Evolutionary conservation across 495 filamentous ascomycete genomes (phyloP), one percentile per base, ranked within the genome.

Genomic region (Polyplosphaeria fusca): DNA sequence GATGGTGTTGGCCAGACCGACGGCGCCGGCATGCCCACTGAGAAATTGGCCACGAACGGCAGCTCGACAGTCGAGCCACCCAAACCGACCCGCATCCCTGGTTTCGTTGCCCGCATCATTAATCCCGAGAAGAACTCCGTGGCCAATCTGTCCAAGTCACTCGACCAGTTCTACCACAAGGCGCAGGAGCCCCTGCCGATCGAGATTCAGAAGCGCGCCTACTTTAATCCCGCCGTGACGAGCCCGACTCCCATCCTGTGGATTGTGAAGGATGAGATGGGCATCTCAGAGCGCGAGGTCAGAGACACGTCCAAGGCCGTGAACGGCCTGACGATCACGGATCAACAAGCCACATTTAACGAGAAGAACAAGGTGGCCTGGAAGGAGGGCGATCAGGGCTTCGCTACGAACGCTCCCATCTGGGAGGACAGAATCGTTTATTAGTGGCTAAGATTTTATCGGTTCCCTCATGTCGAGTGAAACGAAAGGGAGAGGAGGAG

Each of bases 71-170:
- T 52, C 20, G 25, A 25, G 2, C 45, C 43, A 11, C 59, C 59
- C 18, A 24, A 32, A 12, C 43, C 58, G 14, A 43, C 59, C 32
- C 37, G 41, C 22, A 47, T 62, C 35, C 59, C 59, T 2, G 59
- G 16, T 14, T 62, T 62, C 59, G 23, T 62, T 4, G 18, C 18
- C 5, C 23, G 30, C 24, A 27, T 62, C 39, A 43, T 62, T 52
- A 52, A 62, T 47, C 59, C 59, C 1, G 52, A 51, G 19, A 45
- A 40, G 19, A 60, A 37, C 55, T 44, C 61, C 52, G 68, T 22
- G 5, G 76, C 82, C 22, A 76, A 94, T 62, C 87, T 91, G 25
- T 79, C 79, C 18, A 74, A 89, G 24, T 82, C 93, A 4, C 88
- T 91, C 2, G 77, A 75, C 41, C 71, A 73, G 26, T 68, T 79